phyloP scores from a whole-genome alignment of 306 rosid species.

The Prunus salicina region DNA sequence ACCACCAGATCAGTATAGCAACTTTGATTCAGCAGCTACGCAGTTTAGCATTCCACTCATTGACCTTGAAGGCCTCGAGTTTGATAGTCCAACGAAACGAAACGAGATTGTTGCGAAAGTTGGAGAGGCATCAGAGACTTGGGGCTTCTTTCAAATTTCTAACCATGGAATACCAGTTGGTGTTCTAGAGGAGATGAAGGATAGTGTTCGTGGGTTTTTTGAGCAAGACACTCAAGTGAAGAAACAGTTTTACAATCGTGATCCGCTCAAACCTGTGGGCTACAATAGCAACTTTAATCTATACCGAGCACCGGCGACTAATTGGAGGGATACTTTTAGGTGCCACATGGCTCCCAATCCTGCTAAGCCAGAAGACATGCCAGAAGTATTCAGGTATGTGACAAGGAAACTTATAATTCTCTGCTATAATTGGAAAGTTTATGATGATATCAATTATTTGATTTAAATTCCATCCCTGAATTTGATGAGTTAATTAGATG shows the following conservation, averaged over 20 bases:
- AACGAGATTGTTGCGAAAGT: slow-evolving; percentile 17
- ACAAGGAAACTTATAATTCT: too few species aligned
- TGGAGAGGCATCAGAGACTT: slow-evolving; percentile 31
- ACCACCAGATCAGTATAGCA: too few species aligned
- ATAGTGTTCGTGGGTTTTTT: slow-evolving; percentile 30
- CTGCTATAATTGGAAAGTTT: too few species aligned
- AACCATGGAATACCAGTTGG: slow-evolving; percentile 38
- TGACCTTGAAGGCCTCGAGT: slow-evolving; percentile 25
- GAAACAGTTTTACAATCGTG: slow-evolving; percentile 31
- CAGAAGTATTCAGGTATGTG: slow-evolving; percentile 10
- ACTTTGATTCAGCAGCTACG: neutral
- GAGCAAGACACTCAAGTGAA: slow-evolving; percentile 37
- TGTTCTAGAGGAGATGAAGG: slow-evolving; percentile 35
- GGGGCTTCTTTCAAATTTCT: slow-evolving; percentile 46
- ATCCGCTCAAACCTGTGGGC: slow-evolving; percentile 2
- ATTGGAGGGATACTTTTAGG: slow-evolving; percentile 19
- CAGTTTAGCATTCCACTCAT: slow-evolving; percentile 32
- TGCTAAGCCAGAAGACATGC: neutral
- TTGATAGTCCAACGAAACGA: slow-evolving; percentile 5
- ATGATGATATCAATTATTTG: neutral
- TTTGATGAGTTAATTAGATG: too few species aligned
- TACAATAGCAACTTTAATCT: slow-evolving; percentile 36
- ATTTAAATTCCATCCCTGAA: too few species aligned
- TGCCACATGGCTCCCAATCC: slow-evolving; percentile 7
- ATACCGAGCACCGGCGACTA: neutral